Evolutionary conservation across 2,329 filamentous ascomycete species (phyloP).

Genomic region (Huntiella abstrusa): DNA sequence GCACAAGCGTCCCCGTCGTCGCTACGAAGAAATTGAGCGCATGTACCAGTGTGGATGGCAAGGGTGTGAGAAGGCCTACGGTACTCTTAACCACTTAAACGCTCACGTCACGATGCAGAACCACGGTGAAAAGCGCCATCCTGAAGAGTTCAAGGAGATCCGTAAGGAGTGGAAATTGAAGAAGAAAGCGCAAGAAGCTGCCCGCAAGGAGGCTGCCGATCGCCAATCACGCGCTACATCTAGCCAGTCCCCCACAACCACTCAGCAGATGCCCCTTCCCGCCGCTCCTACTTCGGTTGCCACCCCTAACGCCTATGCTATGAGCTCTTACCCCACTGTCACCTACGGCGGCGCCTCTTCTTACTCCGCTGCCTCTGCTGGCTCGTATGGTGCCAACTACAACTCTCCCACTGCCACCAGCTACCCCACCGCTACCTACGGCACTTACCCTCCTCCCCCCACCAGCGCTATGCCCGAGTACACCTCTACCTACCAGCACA

Average conservation of each 20-base stretch:
- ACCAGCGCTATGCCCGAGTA: slow-evolving; percentile 31
- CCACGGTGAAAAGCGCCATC: slow-evolving; percentile 82
- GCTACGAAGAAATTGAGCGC: slow-evolving; percentile 96
- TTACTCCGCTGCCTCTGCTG: too few relatives aligned
- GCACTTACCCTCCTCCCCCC: slow-evolving; percentile 7
- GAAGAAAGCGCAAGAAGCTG: slow-evolving; percentile 94
- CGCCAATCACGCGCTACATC: not conserved
- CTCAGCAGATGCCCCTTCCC: slow-evolving; percentile 7
- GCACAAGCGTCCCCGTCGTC: slow-evolving; percentile 80
- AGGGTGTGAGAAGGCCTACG: slow-evolving; percentile 95
- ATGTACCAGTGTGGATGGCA: slow-evolving; percentile 99
- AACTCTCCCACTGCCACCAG: too few relatives aligned
- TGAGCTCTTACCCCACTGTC: too few relatives aligned
- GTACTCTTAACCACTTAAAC: slow-evolving; percentile 91
- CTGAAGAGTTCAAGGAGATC: slow-evolving; percentile 99
- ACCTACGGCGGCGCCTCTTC: too few relatives aligned
- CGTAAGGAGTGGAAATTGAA: slow-evolving; percentile 98
- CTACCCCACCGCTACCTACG: too few relatives aligned
- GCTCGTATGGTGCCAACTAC: too few relatives aligned
- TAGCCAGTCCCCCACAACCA: not conserved
- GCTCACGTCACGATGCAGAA: slow-evolving; percentile 98
- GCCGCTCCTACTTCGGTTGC: not conserved
- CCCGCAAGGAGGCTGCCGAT: slow-evolving; percentile 43
- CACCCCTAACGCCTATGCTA: not conserved
- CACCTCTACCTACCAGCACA: slow-evolving; percentile 31